These are phyloP conservation scores for Acanthamoeba quina DNA, from an alignment of 208 protist genomes.

Conservation along the genomic window DNA sequence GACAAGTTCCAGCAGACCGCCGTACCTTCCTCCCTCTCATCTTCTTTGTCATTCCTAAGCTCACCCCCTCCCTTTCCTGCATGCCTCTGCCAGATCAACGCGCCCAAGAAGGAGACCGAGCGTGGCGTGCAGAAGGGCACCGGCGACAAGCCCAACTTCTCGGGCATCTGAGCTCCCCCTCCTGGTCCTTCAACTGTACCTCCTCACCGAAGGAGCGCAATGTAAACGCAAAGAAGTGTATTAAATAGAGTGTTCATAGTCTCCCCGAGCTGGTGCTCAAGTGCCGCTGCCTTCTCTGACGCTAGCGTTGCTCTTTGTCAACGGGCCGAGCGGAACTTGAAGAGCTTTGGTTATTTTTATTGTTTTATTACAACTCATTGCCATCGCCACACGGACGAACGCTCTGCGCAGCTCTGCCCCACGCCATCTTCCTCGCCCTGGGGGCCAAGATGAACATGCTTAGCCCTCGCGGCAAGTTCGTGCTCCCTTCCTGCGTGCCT, in stretches of 20 bases:
- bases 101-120: conserved; percentile 51
- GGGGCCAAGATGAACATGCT: background rate
- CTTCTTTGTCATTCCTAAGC: background rate
- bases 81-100: background rate
- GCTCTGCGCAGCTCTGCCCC: no score
- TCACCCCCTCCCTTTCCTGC: background rate
- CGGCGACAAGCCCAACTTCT: conserved; percentile 36
- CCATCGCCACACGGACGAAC: no score
- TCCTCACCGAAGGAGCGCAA: no score
- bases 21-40: background rate
- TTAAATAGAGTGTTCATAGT: no score
- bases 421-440: background rate
- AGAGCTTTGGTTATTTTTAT: no score
- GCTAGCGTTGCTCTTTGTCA: no score
- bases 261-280: no score
- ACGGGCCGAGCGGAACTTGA: no score
- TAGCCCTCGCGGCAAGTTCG: background rate
- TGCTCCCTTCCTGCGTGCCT: background rate
- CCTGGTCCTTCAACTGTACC: background rate
- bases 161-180: background rate
- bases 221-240: no score
- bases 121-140: conserved; percentile 36
- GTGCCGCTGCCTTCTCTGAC: no score
- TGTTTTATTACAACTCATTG: no score
- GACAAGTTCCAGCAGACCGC: conserved; percentile 49